These are phyloP conservation scores for Leptographium procerum DNA, from an alignment of 2,329 filamentous ascomycete genomes.

Conservation along the genomic window DNA sequence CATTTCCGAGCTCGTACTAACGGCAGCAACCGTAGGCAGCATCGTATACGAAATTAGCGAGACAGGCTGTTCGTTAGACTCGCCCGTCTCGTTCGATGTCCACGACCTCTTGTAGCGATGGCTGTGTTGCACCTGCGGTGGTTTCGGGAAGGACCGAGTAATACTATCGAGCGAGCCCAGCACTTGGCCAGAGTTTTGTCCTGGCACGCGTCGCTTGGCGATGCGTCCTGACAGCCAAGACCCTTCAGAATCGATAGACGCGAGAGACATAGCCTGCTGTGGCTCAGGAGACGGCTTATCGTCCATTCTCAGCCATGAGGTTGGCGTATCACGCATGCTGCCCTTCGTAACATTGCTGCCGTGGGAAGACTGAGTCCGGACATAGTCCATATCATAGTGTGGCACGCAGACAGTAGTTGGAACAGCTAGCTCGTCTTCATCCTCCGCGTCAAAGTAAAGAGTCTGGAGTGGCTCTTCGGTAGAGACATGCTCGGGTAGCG, in stretches of 20 bases:
- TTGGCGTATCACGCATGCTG: constrained; percentile 32
- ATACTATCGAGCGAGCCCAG: constrained; percentile 46
- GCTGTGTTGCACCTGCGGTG: constrained; percentile 26
- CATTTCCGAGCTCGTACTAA: not conserved
- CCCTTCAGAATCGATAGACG: constrained; percentile 88
- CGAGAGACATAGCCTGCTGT: constrained; percentile 74
- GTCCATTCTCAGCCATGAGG: constrained; percentile 25
- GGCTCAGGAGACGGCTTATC: constrained; percentile 41
- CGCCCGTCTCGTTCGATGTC: constrained; percentile 37
- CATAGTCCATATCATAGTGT: not conserved
- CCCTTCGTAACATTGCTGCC: constrained; percentile 14
- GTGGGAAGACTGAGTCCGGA: not conserved
- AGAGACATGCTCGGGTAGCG: constrained; percentile 13
- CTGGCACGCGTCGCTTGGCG: constrained; percentile 20
- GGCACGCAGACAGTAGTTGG: not conserved
- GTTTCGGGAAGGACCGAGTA: constrained; percentile 25
- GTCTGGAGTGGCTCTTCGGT: constrained; percentile 11
- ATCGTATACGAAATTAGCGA: constrained; percentile 9
- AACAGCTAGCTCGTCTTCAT: constrained; percentile 8
- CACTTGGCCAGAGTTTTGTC: constrained; percentile 21
- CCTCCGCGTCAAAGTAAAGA: not conserved
- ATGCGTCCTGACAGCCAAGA: constrained; percentile 83
- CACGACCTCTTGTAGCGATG: constrained; percentile 32
- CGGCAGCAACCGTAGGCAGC: not conserved
- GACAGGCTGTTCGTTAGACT: constrained; percentile 27